A percentile compares a stretch with the other conserved stretches of the same genome.
These are phyloP conservation scores for Apophysomyces elegans DNA, from an alignment of 371 early-diverging fungal genomes.

Conservation along the genomic window DNA sequence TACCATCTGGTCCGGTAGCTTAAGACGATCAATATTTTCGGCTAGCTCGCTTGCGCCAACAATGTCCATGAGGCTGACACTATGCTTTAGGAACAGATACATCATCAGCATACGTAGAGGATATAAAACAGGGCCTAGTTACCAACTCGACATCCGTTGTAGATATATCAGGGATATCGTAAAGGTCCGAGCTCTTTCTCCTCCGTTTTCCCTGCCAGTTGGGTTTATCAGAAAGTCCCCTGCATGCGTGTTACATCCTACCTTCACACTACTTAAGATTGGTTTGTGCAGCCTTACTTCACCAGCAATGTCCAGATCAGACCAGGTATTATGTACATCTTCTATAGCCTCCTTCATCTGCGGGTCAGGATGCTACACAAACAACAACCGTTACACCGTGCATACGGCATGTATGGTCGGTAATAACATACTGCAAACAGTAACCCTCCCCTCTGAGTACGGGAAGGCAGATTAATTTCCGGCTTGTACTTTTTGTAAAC, in stretches of 20 bases:
- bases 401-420: not conserved
- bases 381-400: not conserved
- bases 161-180: constrained; percentile 2
- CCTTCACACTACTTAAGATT: not conserved
- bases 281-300: constrained; percentile 12
- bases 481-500: constrained; percentile 47
- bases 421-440: constrained; percentile 28
- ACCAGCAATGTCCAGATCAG: constrained; percentile 6
- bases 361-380: constrained; percentile 45
- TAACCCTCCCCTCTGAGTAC: constrained; percentile 1
- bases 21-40: constrained; percentile 41
- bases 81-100: constrained; percentile 11
- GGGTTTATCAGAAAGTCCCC: not conserved
- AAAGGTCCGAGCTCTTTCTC: not conserved
- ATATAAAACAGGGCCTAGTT: not conserved
- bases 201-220: constrained; percentile 5
- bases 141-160: constrained; percentile 16
- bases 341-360: constrained; percentile 27
- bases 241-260: not conserved
- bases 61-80: constrained; percentile 21
- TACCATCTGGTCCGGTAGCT: constrained; percentile 51
- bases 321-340: constrained; percentile 36
- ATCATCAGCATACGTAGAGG: not conserved
- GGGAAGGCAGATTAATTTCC: constrained; percentile 33
- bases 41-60: constrained; percentile 29